Evolutionary conservation across 495 filamentous ascomycete genomes (phyloP).

Genomic region (Physcia stellaris): DNA sequence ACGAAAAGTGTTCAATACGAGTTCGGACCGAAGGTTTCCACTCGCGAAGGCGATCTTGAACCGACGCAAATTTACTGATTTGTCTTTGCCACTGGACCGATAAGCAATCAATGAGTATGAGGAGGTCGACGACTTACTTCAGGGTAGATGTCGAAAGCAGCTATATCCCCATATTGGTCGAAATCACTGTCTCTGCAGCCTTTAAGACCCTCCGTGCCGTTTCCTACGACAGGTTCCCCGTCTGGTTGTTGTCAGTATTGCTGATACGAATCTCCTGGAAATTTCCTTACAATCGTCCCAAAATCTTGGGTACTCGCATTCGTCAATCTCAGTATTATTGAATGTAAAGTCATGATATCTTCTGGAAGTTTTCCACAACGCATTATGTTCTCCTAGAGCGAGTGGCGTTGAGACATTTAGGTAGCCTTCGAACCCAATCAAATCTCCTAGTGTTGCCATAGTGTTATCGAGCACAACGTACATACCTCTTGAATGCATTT

Average conservation of each 20-base stretch:
- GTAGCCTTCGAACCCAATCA: constrained; percentile 33
- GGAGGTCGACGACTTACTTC: too few relatives aligned
- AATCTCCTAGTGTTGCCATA: constrained; percentile 29
- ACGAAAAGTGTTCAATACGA: constrained; percentile 25
- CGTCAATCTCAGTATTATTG: constrained; percentile 19
- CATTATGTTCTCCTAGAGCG: constrained; percentile 27
- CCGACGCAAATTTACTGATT: constrained; percentile 24
- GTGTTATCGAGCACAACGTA: constrained; percentile 30
- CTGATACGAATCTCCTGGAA: too few relatives aligned
- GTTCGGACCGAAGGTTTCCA: constrained; percentile 23
- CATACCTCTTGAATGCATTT: constrained; percentile 26
- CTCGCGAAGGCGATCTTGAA: constrained; percentile 28
- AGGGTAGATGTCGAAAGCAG: constrained; percentile 27
- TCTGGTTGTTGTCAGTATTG: too few relatives aligned
- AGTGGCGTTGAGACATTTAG: constrained; percentile 30
- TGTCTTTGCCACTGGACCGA: constrained; percentile 7
- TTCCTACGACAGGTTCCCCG: constrained; percentile 12
- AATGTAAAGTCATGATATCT: constrained; percentile 28
- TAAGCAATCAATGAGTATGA: too few relatives aligned
- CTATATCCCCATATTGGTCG: constrained; percentile 31
- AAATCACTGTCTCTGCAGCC: constrained; percentile 28
- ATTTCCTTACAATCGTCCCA: too few relatives aligned
- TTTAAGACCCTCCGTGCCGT: constrained; percentile 18
- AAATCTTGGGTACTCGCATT: constrained; percentile 24
- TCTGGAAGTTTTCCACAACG: constrained; percentile 26